These are phyloP conservation scores for Gossypium schwendimanii DNA, from an alignment of 441 rosid genomes.

Conservation along the genomic window DNA sequence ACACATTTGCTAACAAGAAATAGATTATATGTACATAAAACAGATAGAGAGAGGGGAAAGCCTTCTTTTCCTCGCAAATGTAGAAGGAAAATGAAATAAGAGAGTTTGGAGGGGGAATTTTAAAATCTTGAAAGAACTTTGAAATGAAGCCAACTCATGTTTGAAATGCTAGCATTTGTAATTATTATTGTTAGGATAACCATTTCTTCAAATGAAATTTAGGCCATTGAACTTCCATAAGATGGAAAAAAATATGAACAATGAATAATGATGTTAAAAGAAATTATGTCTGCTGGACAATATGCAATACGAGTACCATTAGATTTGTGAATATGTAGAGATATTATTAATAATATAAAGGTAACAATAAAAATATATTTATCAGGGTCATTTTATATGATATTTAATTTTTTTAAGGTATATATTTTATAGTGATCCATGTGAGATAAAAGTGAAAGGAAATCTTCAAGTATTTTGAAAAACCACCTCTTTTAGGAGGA, in stretches of 20 bases:
- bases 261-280: not conserved
- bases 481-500: not conserved
- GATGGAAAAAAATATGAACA: not conserved
- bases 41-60: not conserved
- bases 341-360: not conserved
- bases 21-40: not conserved
- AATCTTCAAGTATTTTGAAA: not conserved
- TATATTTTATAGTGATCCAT: not conserved
- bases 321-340: not conserved
- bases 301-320: not conserved
- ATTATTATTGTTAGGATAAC: not conserved
- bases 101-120: not conserved
- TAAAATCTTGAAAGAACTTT: not conserved
- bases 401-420: not conserved
- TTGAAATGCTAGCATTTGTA: not conserved
- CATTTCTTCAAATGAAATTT: not conserved
- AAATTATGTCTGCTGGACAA: not conserved
- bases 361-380: not conserved
- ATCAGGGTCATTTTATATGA: not conserved
- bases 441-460: not conserved
- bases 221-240: not conserved
- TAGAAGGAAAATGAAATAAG: constrained; percentile 6
- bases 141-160: not conserved
- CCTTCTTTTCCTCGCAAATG: not conserved
- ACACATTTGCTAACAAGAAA: not conserved